Percentiles rank a stretch among this genome's conserved stretches.
Evolutionary conservation across 129 eudicot species (phyloP).

Genomic region (Ambrosia artemisiifolia): DNA sequence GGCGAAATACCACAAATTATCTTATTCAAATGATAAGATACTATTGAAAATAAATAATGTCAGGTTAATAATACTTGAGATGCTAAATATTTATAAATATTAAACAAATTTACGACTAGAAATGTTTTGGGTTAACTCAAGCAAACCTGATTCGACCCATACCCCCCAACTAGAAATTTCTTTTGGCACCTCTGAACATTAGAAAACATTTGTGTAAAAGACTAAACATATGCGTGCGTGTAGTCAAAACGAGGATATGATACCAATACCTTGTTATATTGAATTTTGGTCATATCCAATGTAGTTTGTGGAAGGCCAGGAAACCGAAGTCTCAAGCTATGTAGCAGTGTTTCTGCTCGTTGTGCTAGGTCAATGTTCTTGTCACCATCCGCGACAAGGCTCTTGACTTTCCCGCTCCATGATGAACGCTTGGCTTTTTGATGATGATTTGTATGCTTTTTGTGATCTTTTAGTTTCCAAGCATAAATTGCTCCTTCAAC

Average conservation of each 20-base stretch:
- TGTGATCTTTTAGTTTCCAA: slow-evolving; percentile 69
- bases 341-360: slow-evolving; percentile 72
- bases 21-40: too few species aligned
- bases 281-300: slow-evolving; percentile 90
- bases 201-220: too few species aligned
- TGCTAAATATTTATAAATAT: too few species aligned
- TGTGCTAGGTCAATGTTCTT: slow-evolving; percentile 51
- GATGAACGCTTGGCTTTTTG: slow-evolving; percentile 49
- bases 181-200: too few species aligned
- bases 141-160: too few species aligned
- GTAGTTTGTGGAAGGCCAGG: slow-evolving; percentile 25
- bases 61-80: too few species aligned
- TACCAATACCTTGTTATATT: slow-evolving; percentile 62
- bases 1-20: too few species aligned
- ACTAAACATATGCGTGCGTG: too few species aligned
- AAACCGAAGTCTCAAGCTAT: slow-evolving; percentile 57
- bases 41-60: too few species aligned
- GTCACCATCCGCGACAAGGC: slow-evolving; percentile 59
- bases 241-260: background rate
- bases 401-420: slow-evolving; percentile 83
- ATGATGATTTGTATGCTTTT: slow-evolving; percentile 33
- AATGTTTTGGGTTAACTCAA: too few species aligned
- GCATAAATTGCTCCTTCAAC: slow-evolving; percentile 80
- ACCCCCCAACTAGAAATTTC: too few species aligned
- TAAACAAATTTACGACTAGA: too few species aligned